A percentile compares a stretch with the other conserved stretches of the same genome.
phyloP scores from a whole-genome alignment of 129 eudicot species.

The Chrysanthemum seticuspe region DNA sequence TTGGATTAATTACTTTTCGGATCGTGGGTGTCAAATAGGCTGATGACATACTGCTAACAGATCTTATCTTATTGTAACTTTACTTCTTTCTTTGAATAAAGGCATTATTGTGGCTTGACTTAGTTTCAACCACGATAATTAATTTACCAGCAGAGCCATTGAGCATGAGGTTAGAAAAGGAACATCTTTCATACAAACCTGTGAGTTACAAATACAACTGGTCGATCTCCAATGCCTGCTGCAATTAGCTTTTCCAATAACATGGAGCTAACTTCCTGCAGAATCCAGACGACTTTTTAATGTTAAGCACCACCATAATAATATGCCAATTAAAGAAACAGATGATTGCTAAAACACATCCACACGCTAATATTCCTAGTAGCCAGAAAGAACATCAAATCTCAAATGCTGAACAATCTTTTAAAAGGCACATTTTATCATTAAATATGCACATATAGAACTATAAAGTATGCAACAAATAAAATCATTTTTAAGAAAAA shows the following conservation, averaged over 20 bases:
- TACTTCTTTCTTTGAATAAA: too few relatives aligned
- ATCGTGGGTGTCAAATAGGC: not conserved
- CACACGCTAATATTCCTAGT: too few relatives aligned
- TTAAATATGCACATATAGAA: too few relatives aligned
- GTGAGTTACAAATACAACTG: slow-evolving; percentile 91
- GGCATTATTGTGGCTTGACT: not conserved
- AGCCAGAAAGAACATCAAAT: too few relatives aligned
- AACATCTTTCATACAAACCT: slow-evolving; percentile 43
- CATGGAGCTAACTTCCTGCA: slow-evolving; percentile 98
- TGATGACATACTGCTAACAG: slow-evolving; percentile 8
- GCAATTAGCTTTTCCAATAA: slow-evolving; percentile 79
- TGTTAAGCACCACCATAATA: not conserved
- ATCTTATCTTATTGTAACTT: slow-evolving; percentile 12
- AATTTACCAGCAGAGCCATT: not conserved
- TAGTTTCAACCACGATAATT: slow-evolving; percentile 3
- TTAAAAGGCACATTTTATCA: too few relatives aligned
- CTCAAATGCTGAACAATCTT: too few relatives aligned
- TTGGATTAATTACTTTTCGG: not conserved
- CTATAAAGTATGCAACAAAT: too few relatives aligned
- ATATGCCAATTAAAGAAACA: not conserved
- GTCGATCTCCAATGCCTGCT: slow-evolving; percentile 90
- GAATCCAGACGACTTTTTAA: not conserved
- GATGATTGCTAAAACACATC: not conserved
- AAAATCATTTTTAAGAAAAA: not conserved
- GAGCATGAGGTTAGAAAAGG: not conserved